Evolutionary conservation across 2,329 filamentous ascomycete genomes (phyloP), one percentile per base, ranked within the genome.

Genomic region (Xylaria sp.): DNA sequence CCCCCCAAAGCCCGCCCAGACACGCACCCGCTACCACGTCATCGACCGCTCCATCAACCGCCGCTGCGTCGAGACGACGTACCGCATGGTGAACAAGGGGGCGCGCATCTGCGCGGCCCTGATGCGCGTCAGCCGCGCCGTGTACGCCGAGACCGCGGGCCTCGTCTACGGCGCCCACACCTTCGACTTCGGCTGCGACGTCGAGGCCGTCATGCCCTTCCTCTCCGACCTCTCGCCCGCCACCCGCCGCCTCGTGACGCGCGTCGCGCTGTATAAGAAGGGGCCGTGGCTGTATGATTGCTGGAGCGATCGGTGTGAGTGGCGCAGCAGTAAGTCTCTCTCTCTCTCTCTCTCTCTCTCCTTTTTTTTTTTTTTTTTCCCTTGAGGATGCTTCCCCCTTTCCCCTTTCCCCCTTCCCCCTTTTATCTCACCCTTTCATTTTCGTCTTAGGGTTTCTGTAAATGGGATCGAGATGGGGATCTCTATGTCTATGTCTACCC

Each of bases 191-290:
- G 85, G 84, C 67, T 81, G 82, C 54, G 82, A 87, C 76, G 80
- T 90, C 69, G 88, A 90, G 76, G 86, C 87, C 17, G 81, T 88
- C 5, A 81, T 84, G 0, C 86, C 87, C 0, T 90, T 90, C 73
- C 79, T 90, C 44, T 78, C 80, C 36, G 87, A 90, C 73, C 81
- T 89, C 38, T 86, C 84, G 2, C 80, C 82, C 0, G 71, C 75
- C 20, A 83, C 84, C 1, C 81, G 85, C 38, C 74, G 76, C 10
- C 78, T 84, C 53, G 77, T 90, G 65, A 79, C 80, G 33, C 80
- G 81, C 39, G 77, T 90, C 11, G 81, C 82, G 13, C 71, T 90
- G 22, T 84, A 85, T 27, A 90, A 90, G 73, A 82, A 84, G 70
- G 83, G 84, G 0, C 78, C 87, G 31, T 79, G 54, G 57, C 79